Conservation (phyloP, 768 basidiomycete genomes). For the Tylopilus subfusipes region DNA sequence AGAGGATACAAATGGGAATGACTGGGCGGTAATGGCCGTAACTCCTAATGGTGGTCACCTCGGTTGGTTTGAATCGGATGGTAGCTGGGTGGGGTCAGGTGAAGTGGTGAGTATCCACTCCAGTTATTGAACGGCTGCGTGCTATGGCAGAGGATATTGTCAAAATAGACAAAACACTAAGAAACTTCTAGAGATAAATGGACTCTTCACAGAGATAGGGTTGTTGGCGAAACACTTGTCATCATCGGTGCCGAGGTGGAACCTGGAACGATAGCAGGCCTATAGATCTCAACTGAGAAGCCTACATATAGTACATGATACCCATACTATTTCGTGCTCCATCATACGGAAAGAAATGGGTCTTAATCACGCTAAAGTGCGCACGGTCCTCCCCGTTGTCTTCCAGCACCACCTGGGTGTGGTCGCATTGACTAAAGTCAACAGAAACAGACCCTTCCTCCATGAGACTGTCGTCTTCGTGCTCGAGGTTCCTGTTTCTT, state of each 20-base stretch:
- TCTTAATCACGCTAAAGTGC: constrained; percentile 77
- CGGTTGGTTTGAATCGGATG: constrained; percentile 72
- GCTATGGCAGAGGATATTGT: constrained; percentile 52
- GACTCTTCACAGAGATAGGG: constrained; percentile 61
- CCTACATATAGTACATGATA: constrained; percentile 5
- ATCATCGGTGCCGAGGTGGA: constrained; percentile 53
- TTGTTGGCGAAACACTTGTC: constrained; percentile 49
- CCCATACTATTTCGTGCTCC: too few species aligned
- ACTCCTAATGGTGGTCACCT: constrained; percentile 73
- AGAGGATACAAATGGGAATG: constrained; percentile 49
- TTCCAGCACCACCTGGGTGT: constrained; percentile 45
- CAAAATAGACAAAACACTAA: constrained; percentile 31
- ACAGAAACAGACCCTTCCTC: constrained; percentile 89
- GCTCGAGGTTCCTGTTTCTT: constrained; percentile 62
- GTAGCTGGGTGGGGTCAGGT: constrained; percentile 30
- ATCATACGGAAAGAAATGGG: neutral
- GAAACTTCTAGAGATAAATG: constrained; percentile 49
- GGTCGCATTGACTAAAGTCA: constrained; percentile 85
- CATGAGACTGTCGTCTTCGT: constrained; percentile 71
- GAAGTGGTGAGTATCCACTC: constrained; percentile 61
- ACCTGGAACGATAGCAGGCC: constrained; percentile 56
- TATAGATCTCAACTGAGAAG: constrained; percentile 41
- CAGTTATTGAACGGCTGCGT: constrained; percentile 69
- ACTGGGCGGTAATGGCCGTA: constrained; percentile 54
- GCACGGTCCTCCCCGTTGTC: constrained; percentile 56